Percentiles rank a stretch among this genome's conserved stretches.
These are phyloP conservation scores for Pseudogymnoascus sp. DNA, from an alignment of 2,329 filamentous ascomycete genomes.

Conservation along the genomic window DNA sequence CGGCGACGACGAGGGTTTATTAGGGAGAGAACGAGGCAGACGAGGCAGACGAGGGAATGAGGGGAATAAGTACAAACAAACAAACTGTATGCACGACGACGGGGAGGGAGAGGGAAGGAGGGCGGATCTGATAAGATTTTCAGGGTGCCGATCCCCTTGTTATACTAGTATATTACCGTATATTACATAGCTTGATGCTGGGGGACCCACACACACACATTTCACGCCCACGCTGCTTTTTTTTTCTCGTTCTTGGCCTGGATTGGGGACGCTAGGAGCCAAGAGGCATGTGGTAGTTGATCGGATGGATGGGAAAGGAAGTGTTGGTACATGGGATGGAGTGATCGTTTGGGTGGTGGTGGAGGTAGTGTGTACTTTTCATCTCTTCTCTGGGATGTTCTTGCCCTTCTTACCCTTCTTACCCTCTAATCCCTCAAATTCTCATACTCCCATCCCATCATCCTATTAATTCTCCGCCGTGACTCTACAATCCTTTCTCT, in stretches of 20 bases:
- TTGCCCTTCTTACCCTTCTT: too few relatives aligned
- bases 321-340: not conserved
- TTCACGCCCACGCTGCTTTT: not conserved
- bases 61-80: not conserved
- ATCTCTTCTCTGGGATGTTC: not conserved
- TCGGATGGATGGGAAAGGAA: not conserved
- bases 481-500: too few relatives aligned
- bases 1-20: not conserved
- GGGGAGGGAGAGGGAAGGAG: not conserved
- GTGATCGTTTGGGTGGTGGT: not conserved
- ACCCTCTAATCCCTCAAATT: too few relatives aligned
- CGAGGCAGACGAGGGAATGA: not conserved
- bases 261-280: not conserved
- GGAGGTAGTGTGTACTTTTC: not conserved
- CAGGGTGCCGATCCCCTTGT: not conserved
- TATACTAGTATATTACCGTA: not conserved
- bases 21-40: not conserved
- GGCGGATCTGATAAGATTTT: not conserved
- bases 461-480: not conserved
- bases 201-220: not conserved
- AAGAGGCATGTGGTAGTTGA: not conserved
- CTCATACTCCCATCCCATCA: not conserved
- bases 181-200: not conserved
- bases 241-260: not conserved
- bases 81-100: not conserved